A percentile compares a stretch with the other conserved stretches of the same genome.
Evolutionary conservation across 1,284 basidiomycete species (phyloP).

Genomic region (Peniophora sp.): DNA sequence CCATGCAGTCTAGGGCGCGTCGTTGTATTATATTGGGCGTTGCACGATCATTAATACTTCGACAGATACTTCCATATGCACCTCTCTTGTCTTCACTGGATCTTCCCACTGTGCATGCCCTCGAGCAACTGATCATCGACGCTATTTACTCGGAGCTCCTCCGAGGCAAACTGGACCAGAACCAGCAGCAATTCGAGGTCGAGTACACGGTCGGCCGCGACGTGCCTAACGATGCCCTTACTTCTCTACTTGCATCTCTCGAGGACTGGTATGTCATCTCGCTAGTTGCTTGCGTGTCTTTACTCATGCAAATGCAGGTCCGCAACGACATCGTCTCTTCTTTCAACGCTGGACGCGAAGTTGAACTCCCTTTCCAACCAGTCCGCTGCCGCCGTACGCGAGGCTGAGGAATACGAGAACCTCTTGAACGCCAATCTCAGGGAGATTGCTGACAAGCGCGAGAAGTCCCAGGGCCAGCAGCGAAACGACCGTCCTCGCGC

Average conservation of each 20-base stretch:
- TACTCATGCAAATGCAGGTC: conserved; percentile 42
- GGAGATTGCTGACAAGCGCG: conserved; percentile 48
- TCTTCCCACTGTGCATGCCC: conserved; percentile 69
- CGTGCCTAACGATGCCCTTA: conserved; percentile 61
- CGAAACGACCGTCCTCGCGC: conserved; percentile 10
- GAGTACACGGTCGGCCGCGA: conserved; percentile 90
- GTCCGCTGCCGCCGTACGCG: conserved; percentile 24
- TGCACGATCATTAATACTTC: conserved; percentile 1
- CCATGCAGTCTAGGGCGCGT: conserved; percentile 59
- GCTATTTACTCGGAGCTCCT: conserved; percentile 87
- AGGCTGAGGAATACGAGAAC: conserved; percentile 39
- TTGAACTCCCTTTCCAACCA: conserved; percentile 37
- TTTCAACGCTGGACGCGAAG: conserved; percentile 50
- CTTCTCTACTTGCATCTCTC: conserved; percentile 51
- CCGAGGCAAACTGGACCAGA: conserved; percentile 87
- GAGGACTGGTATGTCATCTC: conserved; percentile 56
- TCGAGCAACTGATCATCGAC: conserved; percentile 95
- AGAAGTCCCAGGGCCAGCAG: conserved; percentile 20
- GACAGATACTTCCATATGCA: conserved; percentile 69
- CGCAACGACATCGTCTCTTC: conserved; percentile 56
- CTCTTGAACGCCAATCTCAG: conserved; percentile 36
- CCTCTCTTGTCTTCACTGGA: conserved; percentile 60
- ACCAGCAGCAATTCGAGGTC: conserved; percentile 78
- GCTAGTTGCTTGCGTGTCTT: neutral
- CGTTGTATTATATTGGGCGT: conserved; percentile 1